phyloP scores from a whole-genome alignment of 352 stramenopile genomes.

The Thalassiosira ordinaria region DNA sequence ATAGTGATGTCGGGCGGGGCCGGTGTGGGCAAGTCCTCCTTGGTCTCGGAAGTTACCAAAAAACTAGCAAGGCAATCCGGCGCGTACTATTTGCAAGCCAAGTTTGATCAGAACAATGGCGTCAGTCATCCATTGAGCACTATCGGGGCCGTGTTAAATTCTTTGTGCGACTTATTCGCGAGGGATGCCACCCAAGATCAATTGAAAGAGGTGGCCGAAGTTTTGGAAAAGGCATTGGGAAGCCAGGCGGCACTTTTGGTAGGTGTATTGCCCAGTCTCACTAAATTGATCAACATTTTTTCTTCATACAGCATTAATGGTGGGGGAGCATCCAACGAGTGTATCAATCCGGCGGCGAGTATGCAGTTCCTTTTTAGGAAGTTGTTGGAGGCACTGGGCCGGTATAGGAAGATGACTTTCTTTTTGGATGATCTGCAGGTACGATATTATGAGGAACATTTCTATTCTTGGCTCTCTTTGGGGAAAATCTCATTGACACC shows the following conservation, averaged over 20 bases:
- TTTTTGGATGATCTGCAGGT: constrained; percentile 49
- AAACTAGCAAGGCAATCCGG: constrained; percentile 5
- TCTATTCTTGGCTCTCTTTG: too few relatives aligned
- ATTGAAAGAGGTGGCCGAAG: neutral
- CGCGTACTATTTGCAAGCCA: constrained; percentile 7
- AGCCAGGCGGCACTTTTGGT: neutral
- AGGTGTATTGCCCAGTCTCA: neutral
- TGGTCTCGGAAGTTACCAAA: constrained; percentile 9
- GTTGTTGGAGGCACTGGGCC: constrained; percentile 14
- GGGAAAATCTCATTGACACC: too few relatives aligned
- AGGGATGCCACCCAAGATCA: neutral
- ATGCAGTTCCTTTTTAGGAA: constrained; percentile 22
- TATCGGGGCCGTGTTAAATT: neutral
- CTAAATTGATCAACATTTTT: too few relatives aligned
- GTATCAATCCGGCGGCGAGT: constrained; percentile 19
- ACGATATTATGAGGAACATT: too few relatives aligned
- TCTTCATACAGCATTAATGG: neutral
- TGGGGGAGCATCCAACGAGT: neutral
- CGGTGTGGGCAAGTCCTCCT: constrained; percentile 18
- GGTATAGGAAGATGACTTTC: constrained; percentile 29
- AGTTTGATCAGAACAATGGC: neutral
- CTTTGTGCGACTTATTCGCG: neutral
- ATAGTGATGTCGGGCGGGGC: constrained; percentile 14
- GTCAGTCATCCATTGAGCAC: neutral
- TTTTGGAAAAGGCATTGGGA: neutral